Base-by-base conservation (phyloP, 371 early-diverging fungal species). In the Chytridiales sp. region DNA sequence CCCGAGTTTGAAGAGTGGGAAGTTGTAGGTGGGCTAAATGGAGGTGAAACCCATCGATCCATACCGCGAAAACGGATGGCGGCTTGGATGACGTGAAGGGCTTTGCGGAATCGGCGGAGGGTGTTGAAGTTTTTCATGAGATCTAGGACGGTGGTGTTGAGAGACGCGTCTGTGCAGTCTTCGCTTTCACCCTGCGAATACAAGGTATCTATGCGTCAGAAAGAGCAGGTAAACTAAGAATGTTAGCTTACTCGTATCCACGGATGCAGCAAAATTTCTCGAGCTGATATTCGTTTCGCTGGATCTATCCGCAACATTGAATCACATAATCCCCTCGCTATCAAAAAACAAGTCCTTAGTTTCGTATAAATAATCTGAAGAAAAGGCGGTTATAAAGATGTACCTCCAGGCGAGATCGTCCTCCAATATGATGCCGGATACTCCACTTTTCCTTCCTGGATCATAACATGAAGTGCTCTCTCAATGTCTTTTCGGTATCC, bases 251-350 rank as follows among this genome's bases (percentile, higher is more conserved):
- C 72, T 40, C 34, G 34, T 30, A 64, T 54, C 75, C 75, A 75
- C 4, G 75, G 75, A 59, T 75, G 75, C 47, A 42, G 38, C 31
- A 67, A 38, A 17, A 72, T 64, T 43, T 75, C 75, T 36, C 66
- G 53, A 4, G 75, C 75, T 22, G 66, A 68, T 36, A 75, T 75
- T 19, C 75, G 54, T 61, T 68, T 69, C 6, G 75, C 75, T 3
- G 75, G 75, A 50, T 75, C 72, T 49, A 66, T 59, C 41, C 60
- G 41, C n/a, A 75, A 55, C 44, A 69, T 68, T 22, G 47, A 24
- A 41, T 72, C 70, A 40, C 64, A 64, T 27, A 75, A 54, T 24
- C 42, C 42, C 47, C 61, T 50, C 0, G 75, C 75, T 69, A 5
- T 9, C 22, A 3, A 6, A 2, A 19, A 19, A 15, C 17, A 52